Conservation (phyloP, 2,329 filamentous ascomycete species). For the Pseudocercospora crystallina region DNA sequence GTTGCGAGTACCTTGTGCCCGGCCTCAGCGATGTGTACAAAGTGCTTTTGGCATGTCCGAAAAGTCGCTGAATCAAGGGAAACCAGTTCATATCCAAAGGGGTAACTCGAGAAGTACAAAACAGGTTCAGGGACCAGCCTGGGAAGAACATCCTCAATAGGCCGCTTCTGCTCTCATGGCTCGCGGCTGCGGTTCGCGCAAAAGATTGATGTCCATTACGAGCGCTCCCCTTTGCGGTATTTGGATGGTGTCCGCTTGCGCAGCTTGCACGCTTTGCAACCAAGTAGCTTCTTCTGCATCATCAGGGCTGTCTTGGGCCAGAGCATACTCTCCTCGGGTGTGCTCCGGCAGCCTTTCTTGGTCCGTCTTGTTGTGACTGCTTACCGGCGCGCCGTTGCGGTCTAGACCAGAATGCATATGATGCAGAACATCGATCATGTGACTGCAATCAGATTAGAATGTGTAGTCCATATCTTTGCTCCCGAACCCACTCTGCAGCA, state of each 20-base stretch:
- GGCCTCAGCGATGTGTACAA: no score
- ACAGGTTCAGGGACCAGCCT: no score
- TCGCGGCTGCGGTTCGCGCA: conserved; percentile 14
- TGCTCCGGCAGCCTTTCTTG: no score
- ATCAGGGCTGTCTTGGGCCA: conserved; percentile 1
- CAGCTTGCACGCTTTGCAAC: conserved; percentile 31
- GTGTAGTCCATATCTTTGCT: not conserved
- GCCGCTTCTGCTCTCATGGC: no score
- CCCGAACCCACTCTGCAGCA: conserved; percentile 46
- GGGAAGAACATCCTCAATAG: no score
- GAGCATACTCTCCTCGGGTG: no score
- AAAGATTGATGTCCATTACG: conserved; percentile 27
- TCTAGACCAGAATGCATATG: conserved; percentile 32
- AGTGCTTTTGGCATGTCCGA: no score
- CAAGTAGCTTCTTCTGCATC: conserved; percentile 32
- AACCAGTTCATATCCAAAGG: no score
- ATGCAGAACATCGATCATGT: conserved; percentile 52
- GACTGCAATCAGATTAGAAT: conserved; percentile 34
- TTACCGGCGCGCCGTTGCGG: not conserved
- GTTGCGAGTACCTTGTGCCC: no score
- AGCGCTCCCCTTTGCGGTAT: conserved; percentile 29
- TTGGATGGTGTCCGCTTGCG: conserved; percentile 27
- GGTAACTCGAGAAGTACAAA: no score
- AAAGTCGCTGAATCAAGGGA: no score
- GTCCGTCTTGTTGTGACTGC: no score